Evolutionary conservation across 345 rosid genomes (phyloP), one percentile per base, ranked within the genome.

Genomic region (Lepidium didymum): DNA sequence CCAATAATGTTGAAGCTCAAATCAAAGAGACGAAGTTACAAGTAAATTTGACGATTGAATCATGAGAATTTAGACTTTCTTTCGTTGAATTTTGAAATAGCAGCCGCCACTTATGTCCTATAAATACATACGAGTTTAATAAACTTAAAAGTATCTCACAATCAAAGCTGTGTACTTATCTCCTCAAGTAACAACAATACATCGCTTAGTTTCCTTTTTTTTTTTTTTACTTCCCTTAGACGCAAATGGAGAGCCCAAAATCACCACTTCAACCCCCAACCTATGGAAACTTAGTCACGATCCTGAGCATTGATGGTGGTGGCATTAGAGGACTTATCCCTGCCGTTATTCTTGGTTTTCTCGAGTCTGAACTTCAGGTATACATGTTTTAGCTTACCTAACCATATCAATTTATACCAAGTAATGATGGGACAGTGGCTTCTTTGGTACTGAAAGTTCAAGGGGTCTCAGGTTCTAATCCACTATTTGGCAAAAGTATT

Each of bases 281-380:
- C 10, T 67, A 54, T 44, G 87, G 88, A 47, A 71, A 75, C 56
- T 47, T 76, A 16, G 49, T 89, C 42, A 89, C 88, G 8, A 50
- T 89, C 50, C 88, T 86, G n/a, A 83, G 89, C 73, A 86, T 86
- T 9, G 92, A 89, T 29, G 96, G 96, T 7, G 92, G 96, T n/a
- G 96, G 96, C 5, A 80, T 86, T 8, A 73, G 92, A 78, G 96
- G 92, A 34, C 36, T 89, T 12, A 82, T 89, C 40, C 92, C 92
- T 0, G 89, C 77, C 31, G 71, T 70, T 18, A 82, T 89, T 7
- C 92, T 89, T 13, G 74, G 72, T 43, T 81, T 82, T 50, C 68
- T 89, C 8, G 96, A 89, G 69, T 71, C 88, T 5, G 79, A 86
- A 62, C 87, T 89, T 58, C 92, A 86, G 87, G 92, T 86, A 47